Conservation (phyloP, 768 basidiomycete genomes). For the Suillus paluster region DNA sequence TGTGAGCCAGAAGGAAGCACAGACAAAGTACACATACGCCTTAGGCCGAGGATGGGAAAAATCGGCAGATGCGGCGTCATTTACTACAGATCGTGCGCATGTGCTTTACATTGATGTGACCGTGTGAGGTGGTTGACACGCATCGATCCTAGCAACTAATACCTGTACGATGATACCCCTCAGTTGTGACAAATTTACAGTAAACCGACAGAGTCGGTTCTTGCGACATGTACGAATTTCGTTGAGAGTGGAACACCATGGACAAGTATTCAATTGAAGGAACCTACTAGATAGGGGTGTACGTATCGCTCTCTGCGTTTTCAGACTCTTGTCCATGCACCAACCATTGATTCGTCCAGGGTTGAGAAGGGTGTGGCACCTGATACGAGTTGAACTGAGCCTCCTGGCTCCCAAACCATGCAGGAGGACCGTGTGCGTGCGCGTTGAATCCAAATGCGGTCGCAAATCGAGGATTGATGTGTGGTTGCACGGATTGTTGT, state of each 20-base stretch:
- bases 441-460: conserved; percentile 60
- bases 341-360: conserved; percentile 47
- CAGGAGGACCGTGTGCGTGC: conserved; percentile 9
- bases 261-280: neutral
- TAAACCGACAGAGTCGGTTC: no score
- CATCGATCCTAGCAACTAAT: no score
- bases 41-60: neutral
- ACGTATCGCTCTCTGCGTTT: conserved; percentile 27
- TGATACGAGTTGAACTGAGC: conserved; percentile 21
- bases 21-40: neutral
- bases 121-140: neutral
- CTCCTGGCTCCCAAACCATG: conserved; percentile 24
- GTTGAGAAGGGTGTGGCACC: conserved; percentile 14
- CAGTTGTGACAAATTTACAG: no score
- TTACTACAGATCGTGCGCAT: neutral
- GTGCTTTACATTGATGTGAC: neutral
- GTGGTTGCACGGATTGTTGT: conserved; percentile 64
- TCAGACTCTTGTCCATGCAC: conserved; percentile 29
- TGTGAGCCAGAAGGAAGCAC: neutral
- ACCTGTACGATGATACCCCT: no score
- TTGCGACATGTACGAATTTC: neutral
- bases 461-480: conserved; percentile 84
- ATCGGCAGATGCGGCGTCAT: neutral
- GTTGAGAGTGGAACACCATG: neutral
- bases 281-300: conserved; percentile 30